A percentile compares a stretch with the other conserved stretches of the same genome.
phyloP scores from a whole-genome alignment of 768 basidiomycete genomes.

The Boletus pseudo-olivaceus region DNA sequence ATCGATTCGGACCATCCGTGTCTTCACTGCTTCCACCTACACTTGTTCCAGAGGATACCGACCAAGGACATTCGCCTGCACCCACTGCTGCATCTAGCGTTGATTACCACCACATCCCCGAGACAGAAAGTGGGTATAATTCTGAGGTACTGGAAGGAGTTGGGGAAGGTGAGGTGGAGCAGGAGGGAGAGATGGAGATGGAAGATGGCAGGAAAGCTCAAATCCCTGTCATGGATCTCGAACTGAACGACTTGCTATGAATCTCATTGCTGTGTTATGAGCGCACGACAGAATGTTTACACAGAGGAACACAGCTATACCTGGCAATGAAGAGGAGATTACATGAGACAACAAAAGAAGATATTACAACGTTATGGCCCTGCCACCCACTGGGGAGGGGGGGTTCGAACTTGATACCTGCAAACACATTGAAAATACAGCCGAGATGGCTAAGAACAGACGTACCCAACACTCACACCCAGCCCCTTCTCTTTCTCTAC shows the following conservation, averaged over 20 bases:
- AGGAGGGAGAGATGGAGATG: conserved; percentile 23
- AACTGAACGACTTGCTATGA: conserved; percentile 24
- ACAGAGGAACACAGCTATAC: background rate
- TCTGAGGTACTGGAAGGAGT: conserved; percentile 41
- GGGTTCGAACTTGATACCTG: conserved; percentile 45
- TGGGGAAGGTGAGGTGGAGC: conserved; percentile 26
- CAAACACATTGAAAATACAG: background rate
- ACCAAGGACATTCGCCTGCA: conserved; percentile 46
- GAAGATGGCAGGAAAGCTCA: conserved; percentile 20
- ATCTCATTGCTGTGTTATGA: background rate
- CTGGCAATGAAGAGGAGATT: background rate
- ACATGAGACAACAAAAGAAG: background rate
- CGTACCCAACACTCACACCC: conserved; percentile 79
- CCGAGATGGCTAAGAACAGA: background rate
- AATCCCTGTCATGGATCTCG: conserved; percentile 29
- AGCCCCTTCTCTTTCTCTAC: conserved; percentile 82
- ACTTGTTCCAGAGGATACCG: conserved; percentile 26
- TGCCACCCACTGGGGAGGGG: conserved; percentile 39
- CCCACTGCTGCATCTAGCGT: conserved; percentile 49
- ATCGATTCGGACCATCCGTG: conserved; percentile 24
- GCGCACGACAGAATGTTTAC: background rate
- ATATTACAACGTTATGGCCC: conserved; percentile 12
- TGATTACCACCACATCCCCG: conserved; percentile 37
- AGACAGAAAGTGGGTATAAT: conserved; percentile 54
- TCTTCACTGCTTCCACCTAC: conserved; percentile 26